phyloP scores from a whole-genome alignment of 805 yeast species.

The Saccharomycopsis vini region DNA sequence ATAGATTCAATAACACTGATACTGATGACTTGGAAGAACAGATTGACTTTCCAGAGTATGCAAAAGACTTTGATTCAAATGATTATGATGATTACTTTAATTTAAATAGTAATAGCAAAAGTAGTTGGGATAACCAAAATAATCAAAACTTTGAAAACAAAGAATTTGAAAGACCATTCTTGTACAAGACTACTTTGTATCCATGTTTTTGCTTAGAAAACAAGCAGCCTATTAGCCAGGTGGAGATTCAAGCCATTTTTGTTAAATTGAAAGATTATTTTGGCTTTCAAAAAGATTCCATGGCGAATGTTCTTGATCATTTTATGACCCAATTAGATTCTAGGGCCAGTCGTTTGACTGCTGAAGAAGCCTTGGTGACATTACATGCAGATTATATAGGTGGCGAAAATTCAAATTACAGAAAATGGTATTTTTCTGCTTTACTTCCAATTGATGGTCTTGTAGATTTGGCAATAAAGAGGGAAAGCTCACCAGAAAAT shows the following conservation, averaged over 20 bases:
- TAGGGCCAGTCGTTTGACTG: conserved; percentile 69
- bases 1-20: neutral
- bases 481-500: neutral
- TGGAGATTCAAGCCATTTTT: conserved; percentile 55
- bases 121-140: neutral
- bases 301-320: conserved; percentile 73
- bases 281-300: conserved; percentile 79
- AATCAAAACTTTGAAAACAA: neutral
- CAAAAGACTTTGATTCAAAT: neutral
- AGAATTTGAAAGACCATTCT: conserved; percentile 7
- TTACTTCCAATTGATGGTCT: conserved; percentile 64
- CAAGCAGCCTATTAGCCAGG: conserved; percentile 50
- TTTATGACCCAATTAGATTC: conserved; percentile 78
- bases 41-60: neutral
- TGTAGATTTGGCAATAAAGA: conserved; percentile 22
- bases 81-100: neutral
- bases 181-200: conserved; percentile 1
- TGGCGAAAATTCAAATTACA: conserved; percentile 77
- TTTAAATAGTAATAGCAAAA: neutral
- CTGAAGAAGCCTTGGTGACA: conserved; percentile 60
- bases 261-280: conserved; percentile 48
- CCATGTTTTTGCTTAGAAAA: conserved; percentile 16
- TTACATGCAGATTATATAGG: conserved; percentile 90
- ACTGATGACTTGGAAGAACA: neutral
- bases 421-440: conserved; percentile 89